Conservation (phyloP, 2,329 filamentous ascomycete species). For the Aureobasidium musti region DNA sequence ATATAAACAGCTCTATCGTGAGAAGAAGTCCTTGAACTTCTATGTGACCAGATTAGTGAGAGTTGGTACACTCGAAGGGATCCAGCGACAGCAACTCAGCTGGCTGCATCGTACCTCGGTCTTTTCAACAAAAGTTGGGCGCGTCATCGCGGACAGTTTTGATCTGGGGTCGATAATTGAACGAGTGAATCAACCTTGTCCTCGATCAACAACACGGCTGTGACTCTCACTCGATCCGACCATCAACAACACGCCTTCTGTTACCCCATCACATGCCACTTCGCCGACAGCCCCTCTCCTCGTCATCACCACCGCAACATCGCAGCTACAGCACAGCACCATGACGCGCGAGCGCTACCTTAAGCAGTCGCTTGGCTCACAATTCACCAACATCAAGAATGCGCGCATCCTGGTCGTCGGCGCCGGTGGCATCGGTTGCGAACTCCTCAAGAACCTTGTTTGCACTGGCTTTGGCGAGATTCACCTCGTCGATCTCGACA, state of each 20-base stretch:
- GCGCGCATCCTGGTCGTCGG: conserved; percentile 90
- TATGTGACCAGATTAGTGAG: background rate
- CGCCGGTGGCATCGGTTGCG: conserved; percentile 95
- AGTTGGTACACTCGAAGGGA: background rate
- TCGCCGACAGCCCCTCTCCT: background rate
- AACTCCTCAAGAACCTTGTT: conserved; percentile 94
- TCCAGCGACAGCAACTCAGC: background rate
- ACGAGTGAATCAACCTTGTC: conserved; percentile 1
- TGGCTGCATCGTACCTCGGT: conserved; percentile 4
- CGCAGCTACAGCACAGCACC: conserved; percentile 32
- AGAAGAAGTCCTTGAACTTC: background rate
- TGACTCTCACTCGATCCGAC: conserved; percentile 6
- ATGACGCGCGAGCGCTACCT: conserved; percentile 54
- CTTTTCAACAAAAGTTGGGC: background rate
- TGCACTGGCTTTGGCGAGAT: conserved; percentile 90
- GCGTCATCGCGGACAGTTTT: conserved; percentile 20
- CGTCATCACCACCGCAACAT: background rate
- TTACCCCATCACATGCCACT: background rate
- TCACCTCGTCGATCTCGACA: conserved; percentile 95
- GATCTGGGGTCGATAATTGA: conserved; percentile 10
- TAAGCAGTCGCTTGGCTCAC: conserved; percentile 68
- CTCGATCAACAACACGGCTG: conserved; percentile 6
- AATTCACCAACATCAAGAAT: conserved; percentile 67
- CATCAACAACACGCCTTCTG: background rate
- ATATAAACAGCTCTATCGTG: background rate